Percentiles rank a stretch among this genome's conserved stretches.
phyloP scores from a whole-genome alignment of 345 rosid species.

The Carallia brachiata region DNA sequence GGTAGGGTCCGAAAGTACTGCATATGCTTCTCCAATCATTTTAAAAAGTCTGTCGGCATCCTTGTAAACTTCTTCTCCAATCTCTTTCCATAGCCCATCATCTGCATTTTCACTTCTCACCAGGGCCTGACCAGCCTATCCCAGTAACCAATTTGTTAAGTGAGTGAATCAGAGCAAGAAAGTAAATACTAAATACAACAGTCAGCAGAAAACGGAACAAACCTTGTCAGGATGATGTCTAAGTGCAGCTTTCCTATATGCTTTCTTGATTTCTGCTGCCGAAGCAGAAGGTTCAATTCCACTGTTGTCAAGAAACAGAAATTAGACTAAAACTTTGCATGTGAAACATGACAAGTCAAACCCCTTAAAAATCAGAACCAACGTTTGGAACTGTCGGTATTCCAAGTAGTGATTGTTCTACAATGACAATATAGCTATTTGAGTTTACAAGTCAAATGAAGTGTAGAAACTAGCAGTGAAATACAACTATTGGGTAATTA shows the following conservation, averaged over 20 bases:
- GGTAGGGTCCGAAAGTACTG: slow-evolving; percentile 78
- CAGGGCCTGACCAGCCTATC: slow-evolving; percentile 81
- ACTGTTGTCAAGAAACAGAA: slow-evolving; percentile 39
- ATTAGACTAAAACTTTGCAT: no score
- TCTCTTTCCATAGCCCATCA: slow-evolving; percentile 74
- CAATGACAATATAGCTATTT: no score
- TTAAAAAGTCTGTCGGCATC: slow-evolving; percentile 90
- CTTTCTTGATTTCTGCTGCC: slow-evolving; percentile 80
- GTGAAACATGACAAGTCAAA: no score
- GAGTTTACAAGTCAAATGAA: no score
- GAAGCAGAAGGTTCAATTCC: slow-evolving; percentile 76
- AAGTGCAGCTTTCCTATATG: slow-evolving; percentile 92
- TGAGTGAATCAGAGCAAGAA: background rate
- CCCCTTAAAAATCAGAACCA: no score
- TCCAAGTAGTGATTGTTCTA: no score
- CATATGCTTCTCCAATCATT: slow-evolving; percentile 96
- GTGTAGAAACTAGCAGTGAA: no score
- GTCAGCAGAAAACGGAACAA: slow-evolving; percentile 14
- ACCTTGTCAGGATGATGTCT: slow-evolving; percentile 99
- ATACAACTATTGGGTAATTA: no score
- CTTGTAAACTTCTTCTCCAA: slow-evolving; percentile 77
- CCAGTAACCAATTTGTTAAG: slow-evolving; percentile 10
- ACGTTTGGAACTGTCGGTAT: no score
- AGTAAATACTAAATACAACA: background rate
- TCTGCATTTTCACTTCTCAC: slow-evolving; percentile 82